phyloP scores from a whole-genome alignment of 2,329 filamentous ascomycete genomes.

The Apiospora sp. region DNA sequence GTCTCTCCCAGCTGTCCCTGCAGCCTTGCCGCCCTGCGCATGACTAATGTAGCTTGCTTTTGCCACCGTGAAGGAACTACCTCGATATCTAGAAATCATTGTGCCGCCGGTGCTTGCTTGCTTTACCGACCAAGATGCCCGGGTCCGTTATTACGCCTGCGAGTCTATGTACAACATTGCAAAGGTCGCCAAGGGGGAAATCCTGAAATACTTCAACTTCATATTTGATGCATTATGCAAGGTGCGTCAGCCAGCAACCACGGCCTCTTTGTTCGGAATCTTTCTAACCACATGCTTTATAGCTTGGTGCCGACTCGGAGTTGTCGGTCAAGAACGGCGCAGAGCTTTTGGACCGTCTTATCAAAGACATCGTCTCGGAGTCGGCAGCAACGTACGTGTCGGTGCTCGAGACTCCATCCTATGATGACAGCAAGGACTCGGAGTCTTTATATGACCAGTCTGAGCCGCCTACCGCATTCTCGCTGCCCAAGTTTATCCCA shows the following conservation, averaged over 20 bases:
- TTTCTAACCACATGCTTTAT: constrained; percentile 22
- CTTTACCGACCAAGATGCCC: constrained; percentile 97
- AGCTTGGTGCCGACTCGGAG: constrained; percentile 96
- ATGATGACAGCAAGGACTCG: constrained; percentile 56
- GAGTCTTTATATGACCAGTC: constrained; percentile 49
- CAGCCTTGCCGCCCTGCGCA: neutral
- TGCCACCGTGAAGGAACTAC: constrained; percentile 73
- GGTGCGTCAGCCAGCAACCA: constrained; percentile 56
- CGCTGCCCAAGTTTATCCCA: constrained; percentile 88
- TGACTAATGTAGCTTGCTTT: constrained; percentile 2
- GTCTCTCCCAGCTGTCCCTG: constrained; percentile 44
- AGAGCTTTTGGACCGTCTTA: constrained; percentile 89
- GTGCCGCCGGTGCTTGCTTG: constrained; percentile 96
- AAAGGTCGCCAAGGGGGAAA: constrained; percentile 98
- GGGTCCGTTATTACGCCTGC: constrained; percentile 97
- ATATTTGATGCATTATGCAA: constrained; percentile 98
- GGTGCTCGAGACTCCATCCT: constrained; percentile 71
- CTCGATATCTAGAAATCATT: constrained; percentile 90
- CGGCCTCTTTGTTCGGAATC: constrained; percentile 29
- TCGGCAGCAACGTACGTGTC: constrained; percentile 95
- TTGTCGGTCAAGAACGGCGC: constrained; percentile 98
- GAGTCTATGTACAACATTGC: constrained; percentile 99
- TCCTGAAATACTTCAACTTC: constrained; percentile 96
- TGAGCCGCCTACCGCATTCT: constrained; percentile 84
- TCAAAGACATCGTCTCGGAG: constrained; percentile 96